These are phyloP conservation scores for Venturia nashicola DNA, from an alignment of 2,329 filamentous ascomycete species.

Conservation along the genomic window DNA sequence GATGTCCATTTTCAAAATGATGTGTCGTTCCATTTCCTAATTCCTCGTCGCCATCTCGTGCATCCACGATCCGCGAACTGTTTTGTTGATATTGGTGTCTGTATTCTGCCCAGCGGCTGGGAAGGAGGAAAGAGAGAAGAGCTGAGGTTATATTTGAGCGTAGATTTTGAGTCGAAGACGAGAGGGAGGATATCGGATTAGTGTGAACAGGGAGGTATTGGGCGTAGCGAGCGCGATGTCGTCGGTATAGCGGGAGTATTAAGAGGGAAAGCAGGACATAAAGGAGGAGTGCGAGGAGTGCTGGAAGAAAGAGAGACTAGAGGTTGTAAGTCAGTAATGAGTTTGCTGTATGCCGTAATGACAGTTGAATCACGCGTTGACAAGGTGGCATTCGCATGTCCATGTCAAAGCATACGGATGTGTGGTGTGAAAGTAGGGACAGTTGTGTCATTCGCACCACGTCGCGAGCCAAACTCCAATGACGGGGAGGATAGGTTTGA, in stretches of 20 bases:
- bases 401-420: not conserved
- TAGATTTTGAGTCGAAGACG: conserved; percentile 14
- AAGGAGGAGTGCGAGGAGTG: conserved; percentile 29
- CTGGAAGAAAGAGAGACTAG: conserved; percentile 33
- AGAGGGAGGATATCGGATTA: conserved; percentile 13
- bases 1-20: conserved; percentile 32
- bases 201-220: conserved; percentile 22
- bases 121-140: conserved; percentile 5
- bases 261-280: conserved; percentile 29
- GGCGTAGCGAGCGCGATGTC: conserved; percentile 30
- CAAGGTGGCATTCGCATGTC: not conserved
- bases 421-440: not conserved
- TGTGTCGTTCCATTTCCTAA: conserved; percentile 19
- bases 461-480: not conserved
- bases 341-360: not conserved
- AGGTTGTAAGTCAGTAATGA: not conserved
- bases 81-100: not conserved
- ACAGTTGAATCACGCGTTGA: not conserved
- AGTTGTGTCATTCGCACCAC: not conserved
- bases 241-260: conserved; percentile 31
- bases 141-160: conserved; percentile 9
- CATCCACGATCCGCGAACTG: conserved; percentile 5
- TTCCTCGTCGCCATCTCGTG: conserved; percentile 13
- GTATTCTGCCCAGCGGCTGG: conserved; percentile 6
- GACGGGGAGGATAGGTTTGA: not conserved